Percentiles rank a stretch among this genome's conserved stretches.
phyloP scores from a whole-genome alignment of 768 basidiomycete species.

The Coprinopsis marcescibilis region DNA sequence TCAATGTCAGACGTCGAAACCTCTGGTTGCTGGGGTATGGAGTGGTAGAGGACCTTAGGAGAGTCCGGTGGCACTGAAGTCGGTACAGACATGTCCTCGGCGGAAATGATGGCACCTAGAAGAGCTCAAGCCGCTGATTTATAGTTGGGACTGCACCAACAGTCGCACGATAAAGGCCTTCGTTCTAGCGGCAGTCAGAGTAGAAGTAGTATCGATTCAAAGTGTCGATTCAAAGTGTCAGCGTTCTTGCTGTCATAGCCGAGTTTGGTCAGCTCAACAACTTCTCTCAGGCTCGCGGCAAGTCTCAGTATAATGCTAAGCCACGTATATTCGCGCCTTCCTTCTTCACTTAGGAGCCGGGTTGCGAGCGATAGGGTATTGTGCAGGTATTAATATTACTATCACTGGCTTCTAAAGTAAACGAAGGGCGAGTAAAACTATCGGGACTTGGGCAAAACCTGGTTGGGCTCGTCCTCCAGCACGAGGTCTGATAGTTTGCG shows the following conservation, averaged over 20 bases:
- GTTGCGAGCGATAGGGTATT: no score
- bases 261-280: no score
- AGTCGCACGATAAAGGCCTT: not conserved
- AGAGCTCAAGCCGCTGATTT: no score
- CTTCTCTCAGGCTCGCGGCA: no score
- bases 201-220: not conserved
- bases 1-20: slow-evolving; percentile 8
- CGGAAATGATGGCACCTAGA: no score
- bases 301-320: no score
- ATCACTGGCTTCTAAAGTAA: not conserved
- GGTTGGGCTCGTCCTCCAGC: slow-evolving; percentile 52
- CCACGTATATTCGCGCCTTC: no score
- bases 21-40: slow-evolving; percentile 14
- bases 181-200: not conserved
- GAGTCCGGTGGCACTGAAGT: slow-evolving; percentile 3
- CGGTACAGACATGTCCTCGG: no score
- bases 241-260: no score
- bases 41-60: slow-evolving; percentile 17
- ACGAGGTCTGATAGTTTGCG: slow-evolving; percentile 51
- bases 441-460: slow-evolving; percentile 42
- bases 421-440: slow-evolving; percentile 3
- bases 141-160: no score
- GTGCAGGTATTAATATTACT: slow-evolving; percentile 1
- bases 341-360: no score
- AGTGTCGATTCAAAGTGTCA: no score